A percentile compares a stretch with the other conserved stretches of the same genome.
Evolutionary conservation across 768 basidiomycete genomes (phyloP).

Genomic region (Glaciozyma antarctica): DNA sequence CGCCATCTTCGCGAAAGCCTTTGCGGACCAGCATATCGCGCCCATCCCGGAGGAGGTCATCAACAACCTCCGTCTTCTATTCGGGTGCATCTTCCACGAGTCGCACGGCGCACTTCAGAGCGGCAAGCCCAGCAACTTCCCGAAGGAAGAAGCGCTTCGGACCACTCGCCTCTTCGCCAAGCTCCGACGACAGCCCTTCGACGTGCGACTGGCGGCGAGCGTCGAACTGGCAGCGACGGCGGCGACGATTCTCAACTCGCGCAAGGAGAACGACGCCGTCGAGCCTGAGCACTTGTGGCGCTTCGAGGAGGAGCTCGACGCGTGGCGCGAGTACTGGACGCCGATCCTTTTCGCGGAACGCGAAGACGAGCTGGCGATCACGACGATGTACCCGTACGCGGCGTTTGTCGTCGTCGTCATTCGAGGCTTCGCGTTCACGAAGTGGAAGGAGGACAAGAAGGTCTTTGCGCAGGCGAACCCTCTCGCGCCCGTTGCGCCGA

Average conservation of each 20-base stretch:
- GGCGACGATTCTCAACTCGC: conserved; percentile 2
- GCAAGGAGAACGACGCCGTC: conserved; percentile 15
- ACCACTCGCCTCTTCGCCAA: conserved; percentile 27
- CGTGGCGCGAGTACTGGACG: conserved; percentile 27
- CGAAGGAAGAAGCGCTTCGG: conserved; percentile 17
- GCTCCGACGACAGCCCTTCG: conserved; percentile 8
- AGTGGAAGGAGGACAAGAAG: conserved; percentile 20
- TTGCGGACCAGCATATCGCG: conserved; percentile 14
- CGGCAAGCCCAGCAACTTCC: conserved; percentile 24
- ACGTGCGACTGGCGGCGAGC: conserved; percentile 25
- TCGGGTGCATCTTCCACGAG: conserved; percentile 28
- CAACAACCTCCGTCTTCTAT: conserved; percentile 20
- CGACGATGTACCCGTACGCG: conserved; percentile 21
- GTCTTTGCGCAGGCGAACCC: not conserved
- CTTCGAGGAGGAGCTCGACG: conserved; percentile 19
- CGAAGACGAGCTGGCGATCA: conserved; percentile 14
- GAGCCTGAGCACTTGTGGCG: conserved; percentile 4
- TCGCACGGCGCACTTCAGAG: conserved; percentile 27
- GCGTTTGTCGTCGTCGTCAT: conserved; percentile 20
- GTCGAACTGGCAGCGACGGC: conserved; percentile 28
- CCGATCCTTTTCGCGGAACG: conserved; percentile 6
- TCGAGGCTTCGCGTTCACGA: conserved; percentile 21
- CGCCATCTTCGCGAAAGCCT: conserved; percentile 22
- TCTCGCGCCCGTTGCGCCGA: not conserved
- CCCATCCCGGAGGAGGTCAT: conserved; percentile 19